Evolutionary conservation across 1,139 yeast species (phyloP).

Genomic region (Blastobotrys indianensis): DNA sequence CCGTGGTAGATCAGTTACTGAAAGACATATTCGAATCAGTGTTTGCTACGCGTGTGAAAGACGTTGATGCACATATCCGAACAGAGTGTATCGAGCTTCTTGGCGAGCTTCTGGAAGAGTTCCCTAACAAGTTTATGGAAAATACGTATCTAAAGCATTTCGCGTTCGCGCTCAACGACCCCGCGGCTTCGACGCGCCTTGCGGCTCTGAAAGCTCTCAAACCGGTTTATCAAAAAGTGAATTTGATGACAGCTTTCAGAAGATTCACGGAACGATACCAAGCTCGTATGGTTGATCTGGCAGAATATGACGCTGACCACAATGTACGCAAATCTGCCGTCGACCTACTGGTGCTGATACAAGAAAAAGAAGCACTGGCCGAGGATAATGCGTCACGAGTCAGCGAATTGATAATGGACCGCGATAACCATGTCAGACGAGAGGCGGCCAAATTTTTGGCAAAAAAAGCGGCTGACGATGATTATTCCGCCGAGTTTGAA

Average conservation of each 20-base stretch:
- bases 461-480: constrained; percentile 10
- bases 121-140: constrained; percentile 67
- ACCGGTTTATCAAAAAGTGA: constrained; percentile 42
- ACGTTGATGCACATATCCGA: constrained; percentile 67
- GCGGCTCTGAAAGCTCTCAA: constrained; percentile 57
- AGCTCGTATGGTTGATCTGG: constrained; percentile 58
- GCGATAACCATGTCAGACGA: constrained; percentile 32
- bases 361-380: constrained; percentile 5
- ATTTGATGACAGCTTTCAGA: constrained; percentile 45
- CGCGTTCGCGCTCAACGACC: constrained; percentile 81
- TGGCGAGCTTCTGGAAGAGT: constrained; percentile 38
- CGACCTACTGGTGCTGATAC: constrained; percentile 31
- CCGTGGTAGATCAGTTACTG: constrained; percentile 49
- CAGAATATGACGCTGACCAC: constrained; percentile 46
- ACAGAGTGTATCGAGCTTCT: constrained; percentile 45
- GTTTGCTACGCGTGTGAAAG: constrained; percentile 75
- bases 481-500: constrained; percentile 8
- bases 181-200: constrained; percentile 51
- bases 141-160: constrained; percentile 66
- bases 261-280: constrained; percentile 71
- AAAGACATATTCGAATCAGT: constrained; percentile 62
- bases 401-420: constrained; percentile 26
- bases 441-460: constrained; percentile 28
- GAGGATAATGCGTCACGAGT: constrained; percentile 6
- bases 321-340: constrained; percentile 51